phyloP scores from a whole-genome alignment of 2,329 filamentous ascomycete species.

The Phaeophleospora eucalypticola region DNA sequence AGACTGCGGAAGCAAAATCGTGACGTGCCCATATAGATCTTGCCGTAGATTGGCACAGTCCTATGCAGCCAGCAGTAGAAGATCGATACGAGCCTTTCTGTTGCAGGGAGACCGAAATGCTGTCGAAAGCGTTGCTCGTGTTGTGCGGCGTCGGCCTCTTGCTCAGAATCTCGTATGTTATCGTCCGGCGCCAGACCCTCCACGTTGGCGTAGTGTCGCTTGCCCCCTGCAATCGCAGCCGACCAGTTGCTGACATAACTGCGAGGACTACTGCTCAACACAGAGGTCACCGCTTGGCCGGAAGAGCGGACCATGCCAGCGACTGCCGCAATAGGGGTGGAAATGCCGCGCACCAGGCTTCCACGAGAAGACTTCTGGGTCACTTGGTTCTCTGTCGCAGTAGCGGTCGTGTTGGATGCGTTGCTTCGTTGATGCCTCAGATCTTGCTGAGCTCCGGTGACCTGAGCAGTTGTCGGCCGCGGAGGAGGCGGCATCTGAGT shows the following conservation, averaged over 20 bases:
- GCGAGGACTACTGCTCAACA: constrained; percentile 83
- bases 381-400: constrained; percentile 7
- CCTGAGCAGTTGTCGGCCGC: constrained; percentile 25
- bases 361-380: constrained; percentile 10
- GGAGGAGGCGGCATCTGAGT: constrained; percentile 28
- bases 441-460: neutral
- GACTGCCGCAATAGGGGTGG: constrained; percentile 19
- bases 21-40: constrained; percentile 86
- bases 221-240: constrained; percentile 91
- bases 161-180: constrained; percentile 51
- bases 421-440: constrained; percentile 12
- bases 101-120: constrained; percentile 83
- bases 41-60: constrained; percentile 87
- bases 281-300: constrained; percentile 64
- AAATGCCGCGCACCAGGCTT: constrained; percentile 19
- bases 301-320: constrained; percentile 48
- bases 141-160: constrained; percentile 51
- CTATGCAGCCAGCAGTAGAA: constrained; percentile 92
- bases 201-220: constrained; percentile 79
- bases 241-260: constrained; percentile 96
- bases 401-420: constrained; percentile 16
- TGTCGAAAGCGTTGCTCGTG: constrained; percentile 69
- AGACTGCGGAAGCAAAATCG: constrained; percentile 92
- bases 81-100: constrained; percentile 78
- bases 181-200: constrained; percentile 65